These are phyloP conservation scores for Polytrichum commune DNA, from an alignment of 225 moss, liverwort and hornwort genomes.

Conservation along the genomic window DNA sequence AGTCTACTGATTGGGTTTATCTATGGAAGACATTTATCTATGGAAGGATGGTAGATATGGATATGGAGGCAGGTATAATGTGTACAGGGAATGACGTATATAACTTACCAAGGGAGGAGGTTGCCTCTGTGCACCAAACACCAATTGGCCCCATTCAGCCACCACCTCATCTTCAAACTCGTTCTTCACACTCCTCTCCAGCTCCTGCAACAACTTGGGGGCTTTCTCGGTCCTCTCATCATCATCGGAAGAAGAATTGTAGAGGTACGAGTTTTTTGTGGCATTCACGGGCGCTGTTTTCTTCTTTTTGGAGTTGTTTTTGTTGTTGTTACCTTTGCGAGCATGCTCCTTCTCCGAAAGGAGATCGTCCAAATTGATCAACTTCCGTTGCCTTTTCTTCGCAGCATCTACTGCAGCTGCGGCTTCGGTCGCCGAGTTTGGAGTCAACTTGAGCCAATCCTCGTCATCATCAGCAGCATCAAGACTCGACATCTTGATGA, in stretches of 20 bases:
- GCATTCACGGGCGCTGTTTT: constrained; percentile 14
- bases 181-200: constrained; percentile 31
- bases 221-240: constrained; percentile 14
- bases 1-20: no score
- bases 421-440: constrained; percentile 2
- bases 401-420: constrained; percentile 4
- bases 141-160: constrained; percentile 31
- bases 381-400: constrained; percentile 34
- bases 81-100: not conserved
- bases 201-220: constrained; percentile 22
- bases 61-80: no score
- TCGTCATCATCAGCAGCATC: constrained; percentile 27
- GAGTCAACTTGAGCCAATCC: constrained; percentile 39
- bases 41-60: no score
- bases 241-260: constrained; percentile 33
- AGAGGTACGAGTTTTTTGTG: constrained; percentile 28
- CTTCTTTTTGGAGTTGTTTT: constrained; percentile 25
- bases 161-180: constrained; percentile 39
- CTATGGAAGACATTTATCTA: no score
- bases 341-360: constrained; percentile 31
- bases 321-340: constrained; percentile 16
- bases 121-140: constrained; percentile 25
- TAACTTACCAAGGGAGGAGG: constrained; percentile 29
- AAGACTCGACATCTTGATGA: constrained; percentile 17
- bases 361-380: constrained; percentile 44